These are phyloP conservation scores for Casaregolazyma lundiana DNA, from an alignment of 1,139 yeast species.

Conservation along the genomic window DNA sequence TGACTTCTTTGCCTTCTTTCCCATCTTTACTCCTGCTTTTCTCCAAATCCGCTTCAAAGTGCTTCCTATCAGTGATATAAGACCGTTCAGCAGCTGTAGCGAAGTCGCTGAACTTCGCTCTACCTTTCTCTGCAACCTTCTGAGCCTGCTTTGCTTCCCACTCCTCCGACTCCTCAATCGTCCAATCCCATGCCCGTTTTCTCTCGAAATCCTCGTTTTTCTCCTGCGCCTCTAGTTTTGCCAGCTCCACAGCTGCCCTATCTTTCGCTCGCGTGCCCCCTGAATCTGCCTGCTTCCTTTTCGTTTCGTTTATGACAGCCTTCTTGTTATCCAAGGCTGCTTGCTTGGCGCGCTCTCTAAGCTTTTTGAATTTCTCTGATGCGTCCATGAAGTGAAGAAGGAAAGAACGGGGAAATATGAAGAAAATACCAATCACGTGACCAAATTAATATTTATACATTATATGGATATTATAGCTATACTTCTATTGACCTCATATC, in stretches of 20 bases:
- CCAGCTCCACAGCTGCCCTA: slow-evolving; percentile 39
- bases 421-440: too few species aligned
- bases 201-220: slow-evolving; percentile 42
- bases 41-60: slow-evolving; percentile 41
- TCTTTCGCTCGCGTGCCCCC: slow-evolving; percentile 33
- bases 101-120: slow-evolving; percentile 36
- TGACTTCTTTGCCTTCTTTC: slow-evolving; percentile 11
- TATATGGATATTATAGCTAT: too few species aligned
- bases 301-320: slow-evolving; percentile 7
- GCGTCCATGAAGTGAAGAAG: too few species aligned
- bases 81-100: slow-evolving; percentile 52
- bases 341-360: slow-evolving; percentile 18
- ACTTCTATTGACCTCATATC: too few species aligned
- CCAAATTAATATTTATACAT: too few species aligned
- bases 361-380: slow-evolving; percentile 20
- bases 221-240: slow-evolving; percentile 36
- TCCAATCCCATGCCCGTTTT: slow-evolving; percentile 52
- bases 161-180: slow-evolving; percentile 61
- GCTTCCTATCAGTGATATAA: slow-evolving; percentile 45
- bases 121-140: slow-evolving; percentile 23
- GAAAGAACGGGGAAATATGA: too few species aligned
- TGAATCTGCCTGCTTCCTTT: slow-evolving; percentile 38
- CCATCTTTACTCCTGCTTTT: slow-evolving; percentile 40
- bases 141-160: slow-evolving; percentile 50
- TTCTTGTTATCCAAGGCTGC: slow-evolving; percentile 9